Conservation (phyloP, 2,329 filamentous ascomycete genomes). For the Stachybotrys elegans region DNA sequence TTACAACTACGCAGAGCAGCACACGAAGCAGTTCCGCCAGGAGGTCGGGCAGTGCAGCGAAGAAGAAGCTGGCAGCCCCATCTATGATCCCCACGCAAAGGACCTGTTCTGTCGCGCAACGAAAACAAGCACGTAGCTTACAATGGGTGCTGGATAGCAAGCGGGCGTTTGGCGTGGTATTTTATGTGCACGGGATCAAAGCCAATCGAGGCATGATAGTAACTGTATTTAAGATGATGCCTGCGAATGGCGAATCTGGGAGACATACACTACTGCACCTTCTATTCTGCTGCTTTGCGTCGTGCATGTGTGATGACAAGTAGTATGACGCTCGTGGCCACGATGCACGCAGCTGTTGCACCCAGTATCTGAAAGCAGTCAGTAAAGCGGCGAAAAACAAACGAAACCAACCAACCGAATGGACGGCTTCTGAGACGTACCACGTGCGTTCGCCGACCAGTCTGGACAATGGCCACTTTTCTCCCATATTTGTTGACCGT, state of each 20-base stretch:
- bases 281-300: not conserved
- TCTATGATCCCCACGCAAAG: constrained; percentile 33
- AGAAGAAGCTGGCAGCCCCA: constrained; percentile 16
- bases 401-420: not conserved
- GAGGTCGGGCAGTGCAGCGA: constrained; percentile 62
- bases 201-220: too few relatives aligned
- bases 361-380: constrained; percentile 48
- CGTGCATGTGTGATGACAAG: constrained; percentile 42
- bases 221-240: too few relatives aligned
- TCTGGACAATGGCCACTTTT: constrained; percentile 80
- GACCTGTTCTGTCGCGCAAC: constrained; percentile 62
- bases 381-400: not conserved
- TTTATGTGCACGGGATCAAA: not conserved
- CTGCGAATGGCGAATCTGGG: too few relatives aligned
- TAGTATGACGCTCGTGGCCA: constrained; percentile 61
- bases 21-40: constrained; percentile 53
- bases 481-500: constrained; percentile 76
- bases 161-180: constrained; percentile 5
- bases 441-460: constrained; percentile 85
- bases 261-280: too few relatives aligned
- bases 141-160: constrained; percentile 6
- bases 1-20: constrained; percentile 41
- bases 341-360: constrained; percentile 56
- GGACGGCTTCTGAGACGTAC: constrained; percentile 38
- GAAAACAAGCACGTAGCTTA: constrained; percentile 29